Conservation (phyloP, 2,329 filamentous ascomycete genomes). For the Penicillium rolfsii region DNA sequence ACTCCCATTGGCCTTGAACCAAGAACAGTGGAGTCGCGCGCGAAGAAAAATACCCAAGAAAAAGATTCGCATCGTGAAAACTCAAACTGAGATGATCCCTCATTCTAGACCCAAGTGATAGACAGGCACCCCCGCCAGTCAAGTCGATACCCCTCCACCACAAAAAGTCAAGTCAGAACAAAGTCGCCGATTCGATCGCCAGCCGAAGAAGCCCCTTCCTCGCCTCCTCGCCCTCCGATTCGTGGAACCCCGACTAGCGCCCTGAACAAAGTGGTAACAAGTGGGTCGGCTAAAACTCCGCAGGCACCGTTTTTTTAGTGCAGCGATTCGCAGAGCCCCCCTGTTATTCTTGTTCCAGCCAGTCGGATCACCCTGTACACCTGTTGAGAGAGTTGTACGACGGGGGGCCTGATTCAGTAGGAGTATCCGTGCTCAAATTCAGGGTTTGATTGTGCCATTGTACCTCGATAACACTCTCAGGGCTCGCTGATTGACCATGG, state of each 20-base stretch:
- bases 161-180: not conserved
- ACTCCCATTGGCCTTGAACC: not conserved
- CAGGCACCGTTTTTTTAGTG: not conserved
- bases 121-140: slow-evolving; percentile 12
- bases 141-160: not conserved
- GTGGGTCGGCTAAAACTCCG: not conserved
- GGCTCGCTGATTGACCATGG: not conserved
- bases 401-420: not conserved
- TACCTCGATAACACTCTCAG: not conserved
- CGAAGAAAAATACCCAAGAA: not conserved
- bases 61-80: not conserved
- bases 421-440: not conserved
- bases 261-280: not conserved
- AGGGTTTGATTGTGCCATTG: not conserved
- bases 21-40: slow-evolving; percentile 7
- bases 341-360: slow-evolving; percentile 1
- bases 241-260: slow-evolving; percentile 3
- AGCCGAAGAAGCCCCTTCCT: not conserved
- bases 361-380: slow-evolving; percentile 10
- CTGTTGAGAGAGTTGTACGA: not conserved
- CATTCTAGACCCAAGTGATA: slow-evolving; percentile 26
- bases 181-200: slow-evolving; percentile 3
- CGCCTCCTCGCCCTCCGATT: slow-evolving; percentile 11
- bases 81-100: not conserved
- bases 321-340: slow-evolving; percentile 6